Evolutionary conservation across 75 land plant species (phyloP).

Genomic region (Selaginella tamariscina): DNA sequence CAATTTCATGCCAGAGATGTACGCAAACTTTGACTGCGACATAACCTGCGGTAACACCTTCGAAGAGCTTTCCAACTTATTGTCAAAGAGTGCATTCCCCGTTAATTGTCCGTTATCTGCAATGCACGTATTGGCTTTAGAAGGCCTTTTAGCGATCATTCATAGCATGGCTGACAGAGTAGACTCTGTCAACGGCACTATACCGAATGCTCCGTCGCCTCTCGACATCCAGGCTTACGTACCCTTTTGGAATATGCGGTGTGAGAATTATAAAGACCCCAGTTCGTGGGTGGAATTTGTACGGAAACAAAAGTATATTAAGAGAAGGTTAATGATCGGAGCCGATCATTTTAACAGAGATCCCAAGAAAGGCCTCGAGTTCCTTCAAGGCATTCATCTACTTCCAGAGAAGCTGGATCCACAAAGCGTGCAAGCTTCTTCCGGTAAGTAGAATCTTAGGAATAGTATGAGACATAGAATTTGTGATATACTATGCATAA

Average conservation of each 20-base stretch:
- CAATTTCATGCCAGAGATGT: conserved; percentile 92
- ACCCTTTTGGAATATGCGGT: conserved; percentile 83
- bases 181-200: conserved; percentile 28
- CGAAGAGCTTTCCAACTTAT: conserved; percentile 85
- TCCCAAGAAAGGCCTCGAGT: conserved; percentile 93
- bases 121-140: conserved; percentile 91
- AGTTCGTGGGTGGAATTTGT: conserved; percentile 78
- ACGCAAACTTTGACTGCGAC: conserved; percentile 93
- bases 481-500: too few relatives aligned
- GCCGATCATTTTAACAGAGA: conserved; percentile 97
- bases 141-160: conserved; percentile 85
- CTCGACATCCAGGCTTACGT: conserved; percentile 43
- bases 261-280: conserved; percentile 68
- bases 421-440: conserved; percentile 90
- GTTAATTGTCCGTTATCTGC: conserved; percentile 82
- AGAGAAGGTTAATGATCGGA: conserved; percentile 89
- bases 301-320: conserved; percentile 65
- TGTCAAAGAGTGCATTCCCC: conserved; percentile 96
- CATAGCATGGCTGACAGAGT: conserved; percentile 88
- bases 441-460: conserved; percentile 8
- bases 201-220: conserved; percentile 18
- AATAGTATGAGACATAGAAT: too few relatives aligned
- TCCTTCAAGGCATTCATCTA: conserved; percentile 79
- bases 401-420: conserved; percentile 95
- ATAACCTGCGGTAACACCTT: conserved; percentile 88